Percentiles rank a stretch among this genome's conserved stretches.
Conservation (phyloP, 805 yeast species). For the Cyberlindnera japonica region DNA sequence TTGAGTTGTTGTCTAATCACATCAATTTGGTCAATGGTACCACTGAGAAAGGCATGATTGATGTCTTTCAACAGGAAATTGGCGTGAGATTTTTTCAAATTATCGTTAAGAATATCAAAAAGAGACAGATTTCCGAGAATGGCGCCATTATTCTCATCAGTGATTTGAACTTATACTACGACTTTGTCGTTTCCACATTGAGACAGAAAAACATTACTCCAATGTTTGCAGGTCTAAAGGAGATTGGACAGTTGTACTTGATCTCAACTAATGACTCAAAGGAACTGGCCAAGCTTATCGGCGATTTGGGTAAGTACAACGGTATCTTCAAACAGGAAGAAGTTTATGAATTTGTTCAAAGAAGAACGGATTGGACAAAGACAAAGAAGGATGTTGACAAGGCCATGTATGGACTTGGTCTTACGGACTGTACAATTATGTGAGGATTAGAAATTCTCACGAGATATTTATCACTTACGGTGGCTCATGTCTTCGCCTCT, state of each 20-base stretch:
- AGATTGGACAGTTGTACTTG: constrained; percentile 79
- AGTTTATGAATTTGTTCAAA: constrained; percentile 84
- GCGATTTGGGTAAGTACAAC: constrained; percentile 80
- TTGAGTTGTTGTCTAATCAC: constrained; percentile 64
- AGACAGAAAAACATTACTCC: constrained; percentile 69
- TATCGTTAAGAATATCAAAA: constrained; percentile 72
- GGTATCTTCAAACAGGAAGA: constrained; percentile 92
- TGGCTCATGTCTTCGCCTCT: too few species aligned
- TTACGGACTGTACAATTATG: constrained; percentile 68
- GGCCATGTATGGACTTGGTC: constrained; percentile 88
- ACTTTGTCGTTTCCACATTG: constrained; percentile 57
- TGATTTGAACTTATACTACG: constrained; percentile 76
- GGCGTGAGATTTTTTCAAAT: constrained; percentile 80
- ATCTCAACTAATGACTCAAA: constrained; percentile 72
- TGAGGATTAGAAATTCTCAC: too few species aligned
- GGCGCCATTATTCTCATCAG: constrained; percentile 83
- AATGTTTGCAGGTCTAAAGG: constrained; percentile 73
- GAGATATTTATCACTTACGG: too few species aligned
- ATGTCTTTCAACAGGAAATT: constrained; percentile 90
- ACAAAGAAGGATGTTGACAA: constrained; percentile 82
- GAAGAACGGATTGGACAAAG: constrained; percentile 81
- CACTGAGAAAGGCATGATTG: constrained; percentile 83
- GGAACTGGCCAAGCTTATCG: constrained; percentile 76
- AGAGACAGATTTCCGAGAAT: constrained; percentile 64
- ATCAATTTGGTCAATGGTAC: constrained; percentile 71